Evolutionary conservation across 2,329 filamentous ascomycete species (phyloP).

Genomic region (Rutstroemia sp.): DNA sequence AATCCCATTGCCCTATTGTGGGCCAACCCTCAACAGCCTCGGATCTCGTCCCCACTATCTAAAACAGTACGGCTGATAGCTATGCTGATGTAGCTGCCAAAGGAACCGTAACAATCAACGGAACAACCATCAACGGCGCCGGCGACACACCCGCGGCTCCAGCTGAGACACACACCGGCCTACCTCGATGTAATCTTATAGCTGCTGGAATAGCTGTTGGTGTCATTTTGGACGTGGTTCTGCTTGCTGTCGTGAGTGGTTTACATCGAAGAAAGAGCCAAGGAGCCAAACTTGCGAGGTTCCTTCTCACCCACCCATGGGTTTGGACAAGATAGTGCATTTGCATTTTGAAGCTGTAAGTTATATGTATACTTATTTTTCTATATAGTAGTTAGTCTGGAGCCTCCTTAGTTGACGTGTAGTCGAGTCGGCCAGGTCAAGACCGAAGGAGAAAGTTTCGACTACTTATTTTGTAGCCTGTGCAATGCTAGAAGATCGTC

Average conservation of each 20-base stretch:
- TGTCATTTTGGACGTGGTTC: background rate
- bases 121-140: background rate
- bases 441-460: too few relatives aligned
- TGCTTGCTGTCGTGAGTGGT: background rate
- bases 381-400: too few relatives aligned
- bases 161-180: background rate
- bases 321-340: too few relatives aligned
- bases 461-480: too few relatives aligned
- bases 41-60: background rate
- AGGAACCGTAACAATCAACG: background rate
- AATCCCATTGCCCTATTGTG: background rate
- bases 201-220: background rate
- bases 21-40: background rate
- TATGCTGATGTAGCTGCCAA: background rate
- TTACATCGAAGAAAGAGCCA: background rate
- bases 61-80: background rate
- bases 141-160: background rate
- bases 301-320: too few relatives aligned
- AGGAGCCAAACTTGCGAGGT: too few relatives aligned
- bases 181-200: background rate
- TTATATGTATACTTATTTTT: too few relatives aligned
- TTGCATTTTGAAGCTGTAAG: too few relatives aligned
- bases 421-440: too few relatives aligned
- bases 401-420: too few relatives aligned
- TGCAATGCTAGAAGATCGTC: too few relatives aligned